Percentiles rank a stretch among this genome's conserved stretches.
phyloP scores from a whole-genome alignment of 2,329 filamentous ascomycete genomes.

The Hirsutella minnesotensis region DNA sequence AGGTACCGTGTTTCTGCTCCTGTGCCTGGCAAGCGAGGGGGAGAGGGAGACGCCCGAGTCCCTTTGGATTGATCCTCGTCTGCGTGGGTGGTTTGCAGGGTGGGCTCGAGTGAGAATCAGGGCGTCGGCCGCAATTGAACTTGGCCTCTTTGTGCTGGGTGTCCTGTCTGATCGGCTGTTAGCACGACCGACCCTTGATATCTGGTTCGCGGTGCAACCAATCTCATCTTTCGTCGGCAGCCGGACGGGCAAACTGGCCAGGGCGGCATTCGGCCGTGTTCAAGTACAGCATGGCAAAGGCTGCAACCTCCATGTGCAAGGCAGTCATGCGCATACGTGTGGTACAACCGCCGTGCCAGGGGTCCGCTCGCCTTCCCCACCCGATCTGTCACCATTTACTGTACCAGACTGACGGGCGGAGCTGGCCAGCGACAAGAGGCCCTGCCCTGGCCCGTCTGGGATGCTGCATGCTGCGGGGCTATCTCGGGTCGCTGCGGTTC shows the following conservation, averaged over 20 bases:
- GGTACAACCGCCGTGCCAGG: not conserved
- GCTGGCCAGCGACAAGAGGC: too few species aligned
- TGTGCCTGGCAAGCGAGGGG: constrained; percentile 2
- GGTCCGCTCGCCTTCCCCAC: not conserved
- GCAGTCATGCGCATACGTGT: too few species aligned
- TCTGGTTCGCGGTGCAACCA: too few species aligned
- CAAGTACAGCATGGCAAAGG: too few species aligned
- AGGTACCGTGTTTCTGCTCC: not conserved
- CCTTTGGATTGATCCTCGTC: not conserved
- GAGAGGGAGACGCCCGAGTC: not conserved
- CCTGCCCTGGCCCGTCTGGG: not conserved
- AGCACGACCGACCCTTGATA: too few species aligned
- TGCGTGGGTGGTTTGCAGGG: not conserved
- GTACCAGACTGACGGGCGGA: not conserved
- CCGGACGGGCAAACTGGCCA: too few species aligned
- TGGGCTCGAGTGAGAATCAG: not conserved
- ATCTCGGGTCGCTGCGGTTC: not conserved
- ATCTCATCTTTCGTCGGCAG: too few species aligned
- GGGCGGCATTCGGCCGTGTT: too few species aligned
- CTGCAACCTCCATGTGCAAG: too few species aligned
- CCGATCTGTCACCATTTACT: not conserved
- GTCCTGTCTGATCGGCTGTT: too few species aligned
- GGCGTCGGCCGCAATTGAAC: not conserved
- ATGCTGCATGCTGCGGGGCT: not conserved
- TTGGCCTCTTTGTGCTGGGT: not conserved